Conservation (phyloP, 176 grass and related monocot species). For the Themeda triandra region DNA sequence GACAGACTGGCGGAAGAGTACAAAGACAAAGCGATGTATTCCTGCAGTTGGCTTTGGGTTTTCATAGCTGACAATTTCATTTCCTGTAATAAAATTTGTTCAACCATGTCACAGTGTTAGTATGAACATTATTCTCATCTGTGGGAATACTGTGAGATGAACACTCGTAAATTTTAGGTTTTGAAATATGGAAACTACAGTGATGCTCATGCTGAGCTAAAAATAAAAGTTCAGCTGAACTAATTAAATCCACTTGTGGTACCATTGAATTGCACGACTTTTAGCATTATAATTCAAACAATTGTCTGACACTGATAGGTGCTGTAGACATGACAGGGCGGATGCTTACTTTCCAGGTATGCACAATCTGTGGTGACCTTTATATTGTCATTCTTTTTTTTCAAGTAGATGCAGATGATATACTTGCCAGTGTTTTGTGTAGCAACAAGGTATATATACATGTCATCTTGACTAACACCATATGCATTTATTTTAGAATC, state of each 20-base stretch:
- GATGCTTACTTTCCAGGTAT: slow-evolving; percentile 2
- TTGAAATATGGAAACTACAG: neutral
- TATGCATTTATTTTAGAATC: slow-evolving; percentile 30
- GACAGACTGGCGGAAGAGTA: slow-evolving; percentile 84
- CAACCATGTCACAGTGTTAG: slow-evolving; percentile 28
- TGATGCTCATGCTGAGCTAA: neutral
- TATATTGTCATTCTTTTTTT: neutral
- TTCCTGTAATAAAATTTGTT: slow-evolving; percentile 57
- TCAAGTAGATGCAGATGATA: neutral
- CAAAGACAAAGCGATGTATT: slow-evolving; percentile 89
- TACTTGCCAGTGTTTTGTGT: neutral
- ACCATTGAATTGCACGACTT: neutral
- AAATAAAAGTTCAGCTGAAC: neutral
- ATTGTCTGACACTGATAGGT: slow-evolving; percentile 14
- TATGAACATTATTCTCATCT: slow-evolving; percentile 11
- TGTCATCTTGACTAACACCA: neutral
- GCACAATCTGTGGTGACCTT: neutral
- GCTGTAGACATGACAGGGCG: neutral
- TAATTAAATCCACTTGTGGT: neutral
- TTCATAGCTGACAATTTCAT: slow-evolving; percentile 86
- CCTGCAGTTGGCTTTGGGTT: slow-evolving; percentile 90
- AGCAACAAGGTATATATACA: neutral
- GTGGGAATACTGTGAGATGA: neutral
- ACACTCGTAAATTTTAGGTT: neutral
- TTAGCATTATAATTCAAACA: slow-evolving; percentile 6